phyloP scores from a whole-genome alignment of 345 rosid genomes.

The Orychophragmus violaceus region DNA sequence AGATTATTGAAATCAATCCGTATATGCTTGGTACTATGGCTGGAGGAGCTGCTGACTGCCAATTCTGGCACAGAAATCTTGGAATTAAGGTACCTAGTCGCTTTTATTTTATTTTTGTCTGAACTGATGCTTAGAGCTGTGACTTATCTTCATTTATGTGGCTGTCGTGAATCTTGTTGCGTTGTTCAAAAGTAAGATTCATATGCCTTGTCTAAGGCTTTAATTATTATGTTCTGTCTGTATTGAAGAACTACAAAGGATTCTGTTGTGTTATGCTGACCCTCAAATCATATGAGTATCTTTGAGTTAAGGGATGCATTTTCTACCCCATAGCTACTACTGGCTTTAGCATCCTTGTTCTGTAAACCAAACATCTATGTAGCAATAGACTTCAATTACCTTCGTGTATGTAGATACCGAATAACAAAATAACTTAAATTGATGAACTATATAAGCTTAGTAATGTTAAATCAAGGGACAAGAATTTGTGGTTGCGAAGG shows the following conservation, averaged over 20 bases:
- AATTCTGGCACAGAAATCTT: conserved; percentile 92
- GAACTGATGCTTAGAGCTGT: neutral
- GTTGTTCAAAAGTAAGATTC: neutral
- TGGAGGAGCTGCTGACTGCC: conserved; percentile 98
- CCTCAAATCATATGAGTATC: too few species aligned
- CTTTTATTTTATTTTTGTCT: neutral
- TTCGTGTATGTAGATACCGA: neutral
- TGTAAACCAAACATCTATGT: neutral
- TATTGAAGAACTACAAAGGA: neutral
- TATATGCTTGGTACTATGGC: conserved; percentile 97
- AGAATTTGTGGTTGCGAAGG: neutral
- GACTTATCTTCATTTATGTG: neutral
- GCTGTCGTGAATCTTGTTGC: neutral
- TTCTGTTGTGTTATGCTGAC: neutral
- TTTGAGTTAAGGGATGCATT: neutral
- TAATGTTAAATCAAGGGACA: neutral
- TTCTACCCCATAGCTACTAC: neutral
- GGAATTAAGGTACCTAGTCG: conserved; percentile 68
- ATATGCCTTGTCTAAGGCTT: neutral
- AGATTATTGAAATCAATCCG: conserved; percentile 92
- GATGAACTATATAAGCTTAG: neutral
- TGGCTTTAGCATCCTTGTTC: conserved; percentile 3
- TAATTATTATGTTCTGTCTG: neutral
- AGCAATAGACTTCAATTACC: neutral
- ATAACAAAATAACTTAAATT: neutral